These are phyloP conservation scores for Hippophae rhamnoides DNA, from an alignment of 306 rosid species.

Conservation along the genomic window DNA sequence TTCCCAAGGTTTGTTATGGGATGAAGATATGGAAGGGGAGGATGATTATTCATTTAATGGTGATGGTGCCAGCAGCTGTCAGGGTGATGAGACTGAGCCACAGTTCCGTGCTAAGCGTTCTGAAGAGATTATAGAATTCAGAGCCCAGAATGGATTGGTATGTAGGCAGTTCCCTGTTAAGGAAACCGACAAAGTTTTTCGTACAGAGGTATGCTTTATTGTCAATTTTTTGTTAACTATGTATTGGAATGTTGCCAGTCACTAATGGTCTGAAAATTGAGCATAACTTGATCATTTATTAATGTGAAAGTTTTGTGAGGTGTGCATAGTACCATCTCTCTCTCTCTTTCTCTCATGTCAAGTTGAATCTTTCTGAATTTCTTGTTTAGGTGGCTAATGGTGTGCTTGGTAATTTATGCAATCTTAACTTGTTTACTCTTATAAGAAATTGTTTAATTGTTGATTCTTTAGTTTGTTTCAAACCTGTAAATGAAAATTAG, in stretches of 20 bases:
- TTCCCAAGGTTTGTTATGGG: conserved; percentile 53
- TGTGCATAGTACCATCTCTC: neutral
- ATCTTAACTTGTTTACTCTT: too few relatives aligned
- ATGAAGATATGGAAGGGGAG: conserved; percentile 55
- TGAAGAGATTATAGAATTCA: conserved; percentile 62
- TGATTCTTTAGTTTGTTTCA: neutral
- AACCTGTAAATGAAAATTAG: neutral
- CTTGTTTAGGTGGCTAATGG: neutral
- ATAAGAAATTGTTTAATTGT: neutral
- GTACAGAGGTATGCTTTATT: conserved; percentile 51
- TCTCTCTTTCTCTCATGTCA: neutral
- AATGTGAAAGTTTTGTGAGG: neutral
- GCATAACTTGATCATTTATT: neutral
- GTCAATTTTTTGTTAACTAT: conserved; percentile 7
- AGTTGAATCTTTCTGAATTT: neutral
- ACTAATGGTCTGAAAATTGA: neutral
- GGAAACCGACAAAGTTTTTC: conserved; percentile 60
- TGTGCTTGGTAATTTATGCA: too few relatives aligned
- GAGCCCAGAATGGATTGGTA: conserved; percentile 60
- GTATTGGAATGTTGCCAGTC: neutral
- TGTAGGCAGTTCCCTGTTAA: conserved; percentile 89
- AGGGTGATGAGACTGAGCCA: conserved; percentile 49
- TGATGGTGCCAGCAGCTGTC: conserved; percentile 30
- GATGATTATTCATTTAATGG: conserved; percentile 44
- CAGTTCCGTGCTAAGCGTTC: conserved; percentile 48